Evolutionary conservation across 164 flowering plant species (phyloP), one percentile per base, ranked within the genome.

Genomic region (Annona cherimola): DNA sequence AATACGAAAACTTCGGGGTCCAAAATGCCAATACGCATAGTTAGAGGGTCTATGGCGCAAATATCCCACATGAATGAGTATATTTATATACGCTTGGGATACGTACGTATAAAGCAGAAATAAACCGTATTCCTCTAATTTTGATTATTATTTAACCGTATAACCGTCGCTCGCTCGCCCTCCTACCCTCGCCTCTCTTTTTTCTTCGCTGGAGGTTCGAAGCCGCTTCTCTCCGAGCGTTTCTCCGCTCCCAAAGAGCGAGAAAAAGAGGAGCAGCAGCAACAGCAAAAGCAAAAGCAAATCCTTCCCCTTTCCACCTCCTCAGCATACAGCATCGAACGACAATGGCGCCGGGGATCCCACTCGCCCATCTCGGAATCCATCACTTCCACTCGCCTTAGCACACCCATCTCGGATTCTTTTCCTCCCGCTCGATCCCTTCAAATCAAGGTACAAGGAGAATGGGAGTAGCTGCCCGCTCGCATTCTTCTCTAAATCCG

Each of bases 81-180:
- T 26, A 26, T 26, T 26, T 0, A 26, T 26, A 26, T 26, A 26
- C 35, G 35, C 35, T 0, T 26, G 35, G 35, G 35, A 26, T 26
- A 26, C 14, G 14, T 50, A 50, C 9, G 57, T 5, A 50, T 5
- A 50, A 8, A 50, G 11, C 14, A 50, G 14, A 61, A 61, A 61
- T 26, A 61, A 61, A 61, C 63, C 45, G 35, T 39, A 41, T 5
- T 67, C 1, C 8, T 44, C 18, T 70, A 40, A 59, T 59, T 69
- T 69, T 4, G 44, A 14, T n/a, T 16, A 7, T 12, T 55, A 19
- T 59, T 66, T 50, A 50, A 66, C 75, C 68, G 75, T 42, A 69
- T 57, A 66, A 73, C 75, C 75, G 70, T 73, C 42, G 66, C n/a
- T 73, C 75, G 3, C 8, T 73, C 66, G 11, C 70, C 42, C 63